phyloP scores from a whole-genome alignment of 2,329 filamentous ascomycete genomes.

The Leptographium lundbergii region DNA sequence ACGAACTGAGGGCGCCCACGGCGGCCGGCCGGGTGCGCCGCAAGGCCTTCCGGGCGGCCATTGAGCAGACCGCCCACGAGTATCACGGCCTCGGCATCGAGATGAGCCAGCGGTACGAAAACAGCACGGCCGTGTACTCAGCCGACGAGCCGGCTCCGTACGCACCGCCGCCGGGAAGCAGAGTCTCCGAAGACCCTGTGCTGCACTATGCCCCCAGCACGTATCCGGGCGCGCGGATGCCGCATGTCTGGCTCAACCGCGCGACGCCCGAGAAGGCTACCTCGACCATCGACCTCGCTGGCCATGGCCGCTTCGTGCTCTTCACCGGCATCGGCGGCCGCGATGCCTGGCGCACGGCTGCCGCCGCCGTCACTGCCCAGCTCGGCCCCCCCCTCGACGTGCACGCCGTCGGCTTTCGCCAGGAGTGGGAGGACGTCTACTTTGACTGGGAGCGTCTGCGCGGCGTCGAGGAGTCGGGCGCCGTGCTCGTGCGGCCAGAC shows the following conservation, averaged over 20 bases:
- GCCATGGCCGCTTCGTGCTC: conserved; percentile 37
- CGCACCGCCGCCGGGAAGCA: conserved; percentile 8
- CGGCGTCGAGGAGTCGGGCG: conserved; percentile 44
- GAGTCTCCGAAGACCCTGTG: conserved; percentile 22
- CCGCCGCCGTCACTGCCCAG: conserved; percentile 20
- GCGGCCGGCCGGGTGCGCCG: conserved; percentile 25
- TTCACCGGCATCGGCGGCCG: conserved; percentile 46
- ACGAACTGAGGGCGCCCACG: conserved; percentile 26
- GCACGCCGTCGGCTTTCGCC: conserved; percentile 41
- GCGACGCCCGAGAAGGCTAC: conserved; percentile 27
- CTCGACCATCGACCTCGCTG: conserved; percentile 48
- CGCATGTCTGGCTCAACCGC: conserved; percentile 50
- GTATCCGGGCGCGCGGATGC: conserved; percentile 45
- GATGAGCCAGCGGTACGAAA: conserved; percentile 46
- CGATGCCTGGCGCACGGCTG: conserved; percentile 38
- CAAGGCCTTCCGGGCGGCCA: conserved; percentile 24
- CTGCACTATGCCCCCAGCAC: conserved; percentile 34
- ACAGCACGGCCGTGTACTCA: conserved; percentile 29
- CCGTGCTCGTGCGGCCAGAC: conserved; percentile 46
- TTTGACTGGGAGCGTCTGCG: conserved; percentile 42
- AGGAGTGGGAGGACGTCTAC: conserved; percentile 51
- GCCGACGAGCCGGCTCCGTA: conserved; percentile 24
- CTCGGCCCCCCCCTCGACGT: conserved; percentile 33
- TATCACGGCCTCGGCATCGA: conserved; percentile 44
- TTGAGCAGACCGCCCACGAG: conserved; percentile 31